Conservation (phyloP, 345 rosid genomes). For the Acer yangbiense region DNA sequence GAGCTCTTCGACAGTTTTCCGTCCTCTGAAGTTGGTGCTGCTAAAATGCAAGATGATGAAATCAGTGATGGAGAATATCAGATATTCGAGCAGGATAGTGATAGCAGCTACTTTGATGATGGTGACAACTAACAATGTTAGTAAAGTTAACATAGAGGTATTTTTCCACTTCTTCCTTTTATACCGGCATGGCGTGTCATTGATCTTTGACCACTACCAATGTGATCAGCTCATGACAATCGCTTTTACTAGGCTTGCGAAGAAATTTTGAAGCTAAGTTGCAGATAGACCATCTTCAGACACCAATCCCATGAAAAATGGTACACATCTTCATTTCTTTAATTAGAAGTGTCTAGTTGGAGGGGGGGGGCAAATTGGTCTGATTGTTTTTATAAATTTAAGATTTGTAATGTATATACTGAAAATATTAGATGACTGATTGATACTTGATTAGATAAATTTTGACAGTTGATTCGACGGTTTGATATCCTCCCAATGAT, state of each 20-base stretch:
- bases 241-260: not conserved
- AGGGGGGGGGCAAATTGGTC: not conserved
- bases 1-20: conserved; percentile 88
- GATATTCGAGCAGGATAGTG: conserved; percentile 82
- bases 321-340: not conserved
- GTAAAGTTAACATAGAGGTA: conserved; percentile 5
- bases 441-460: not conserved
- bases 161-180: not conserved
- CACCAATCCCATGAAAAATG: not conserved
- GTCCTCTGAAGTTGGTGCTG: conserved; percentile 38
- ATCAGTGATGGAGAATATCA: conserved; percentile 76
- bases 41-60: conserved; percentile 44
- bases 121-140: conserved; percentile 22
- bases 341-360: not conserved
- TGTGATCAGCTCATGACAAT: not conserved
- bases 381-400: too few species aligned
- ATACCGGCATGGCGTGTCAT: not conserved
- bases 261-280: not conserved
- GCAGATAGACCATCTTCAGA: not conserved
- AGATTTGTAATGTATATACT: not conserved
- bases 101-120: conserved; percentile 45
- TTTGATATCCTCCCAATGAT: not conserved
- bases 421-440: not conserved
- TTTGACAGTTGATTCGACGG: not conserved
- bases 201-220: not conserved